Evolutionary conservation across 2,329 filamentous ascomycete genomes (phyloP), one percentile per base, ranked within the genome.

Genomic region (Fonsecaea nubica): DNA sequence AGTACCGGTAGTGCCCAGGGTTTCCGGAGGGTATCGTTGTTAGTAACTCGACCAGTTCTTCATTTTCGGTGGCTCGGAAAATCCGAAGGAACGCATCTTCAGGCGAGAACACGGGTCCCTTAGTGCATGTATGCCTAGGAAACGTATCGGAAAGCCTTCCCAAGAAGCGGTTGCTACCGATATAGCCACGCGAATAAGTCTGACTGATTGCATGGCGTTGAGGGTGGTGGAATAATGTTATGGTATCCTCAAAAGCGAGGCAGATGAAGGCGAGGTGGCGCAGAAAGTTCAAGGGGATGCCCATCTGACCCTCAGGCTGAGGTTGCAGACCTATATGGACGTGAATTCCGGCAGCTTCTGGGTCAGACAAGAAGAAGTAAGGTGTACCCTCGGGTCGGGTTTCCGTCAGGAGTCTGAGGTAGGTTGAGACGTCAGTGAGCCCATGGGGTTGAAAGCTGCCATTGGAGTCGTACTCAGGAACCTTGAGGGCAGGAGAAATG

Each of bases 251-350:
- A 8, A 40, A 62, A 10, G 8, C 36, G 12, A 62, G 50, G 58
- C 45, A 54, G 9, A 62, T 42, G n/a, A 62, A 54, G 21, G 58
- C 58, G n/a, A 62, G 58, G 42, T 62, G 58, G 9, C 52, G 58
- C 6, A 62, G 32, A 30, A 62, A 32, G 3, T 40, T 36, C 1
- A 38, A 13, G 10, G 58, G 48, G 7, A 62, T n/a, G 18, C 40
- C 58, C 13, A 10, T 25, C 18, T 59, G 57, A 32, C 57, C 25
- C 10, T 59, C 42, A 13, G 25, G 30, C 15, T 33, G 25, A 2
- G 57, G 57, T 25, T 59, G 25, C 15, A 48, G 7, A 21, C 57
- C 57, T 13, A 59, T 45, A 18, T 59, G 57, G 5, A 59, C 57
- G 5, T 59, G 57, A 33, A 59, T n/a, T 9, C 40, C 42, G 15